These are phyloP conservation scores for Myrica gale DNA, from an alignment of 306 rosid genomes.

Conservation along the genomic window DNA sequence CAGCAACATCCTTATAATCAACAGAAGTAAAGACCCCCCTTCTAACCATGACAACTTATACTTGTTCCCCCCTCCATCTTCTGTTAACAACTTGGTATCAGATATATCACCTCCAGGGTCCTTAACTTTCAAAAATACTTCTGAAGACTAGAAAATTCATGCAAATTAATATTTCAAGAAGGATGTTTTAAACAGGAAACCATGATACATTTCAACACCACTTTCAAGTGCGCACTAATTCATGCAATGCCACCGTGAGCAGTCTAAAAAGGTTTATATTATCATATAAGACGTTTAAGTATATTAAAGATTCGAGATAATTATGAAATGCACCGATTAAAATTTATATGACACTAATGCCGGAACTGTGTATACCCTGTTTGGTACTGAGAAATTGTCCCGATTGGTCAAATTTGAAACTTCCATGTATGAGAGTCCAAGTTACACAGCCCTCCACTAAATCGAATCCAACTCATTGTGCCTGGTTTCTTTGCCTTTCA, in stretches of 20 bases:
- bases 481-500: not conserved
- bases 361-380: not conserved
- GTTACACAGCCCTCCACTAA: not conserved
- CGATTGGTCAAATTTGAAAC: too few relatives aligned
- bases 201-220: not conserved
- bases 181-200: not conserved
- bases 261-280: too few relatives aligned
- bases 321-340: not conserved
- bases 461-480: not conserved
- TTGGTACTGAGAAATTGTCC: not conserved
- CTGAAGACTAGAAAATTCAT: not conserved
- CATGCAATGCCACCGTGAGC: conserved; percentile 1
- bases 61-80: not conserved
- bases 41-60: not conserved
- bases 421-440: not conserved
- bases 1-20: not conserved
- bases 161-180: not conserved
- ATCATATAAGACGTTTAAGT: too few relatives aligned
- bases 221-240: not conserved
- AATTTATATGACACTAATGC: not conserved
- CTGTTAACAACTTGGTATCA: not conserved
- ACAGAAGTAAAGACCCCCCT: not conserved
- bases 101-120: not conserved
- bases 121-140: not conserved
- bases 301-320: not conserved